These are phyloP conservation scores for Phytophthora macrochlamydospora DNA, from an alignment of 352 stramenopile genomes.

Conservation along the genomic window DNA sequence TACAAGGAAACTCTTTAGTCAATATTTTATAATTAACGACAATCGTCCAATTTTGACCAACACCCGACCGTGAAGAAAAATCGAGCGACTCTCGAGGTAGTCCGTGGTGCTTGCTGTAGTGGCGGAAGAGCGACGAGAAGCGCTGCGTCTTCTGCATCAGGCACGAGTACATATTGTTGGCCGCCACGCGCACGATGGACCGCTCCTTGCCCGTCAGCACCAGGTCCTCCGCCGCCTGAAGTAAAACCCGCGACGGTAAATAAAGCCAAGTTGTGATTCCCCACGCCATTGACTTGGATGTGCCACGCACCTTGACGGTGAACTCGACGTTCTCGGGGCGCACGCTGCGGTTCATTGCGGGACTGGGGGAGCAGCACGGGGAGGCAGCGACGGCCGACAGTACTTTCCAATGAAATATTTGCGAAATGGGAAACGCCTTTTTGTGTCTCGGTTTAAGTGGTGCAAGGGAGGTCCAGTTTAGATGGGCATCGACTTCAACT, in stretches of 20 bases:
- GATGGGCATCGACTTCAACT: background rate
- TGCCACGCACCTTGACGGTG: slow-evolving; percentile 87
- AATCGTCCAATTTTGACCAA: slow-evolving; percentile 1
- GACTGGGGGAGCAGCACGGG: background rate
- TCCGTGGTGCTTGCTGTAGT: slow-evolving; percentile 99
- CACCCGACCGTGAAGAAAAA: slow-evolving; percentile 95
- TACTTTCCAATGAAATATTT: no score
- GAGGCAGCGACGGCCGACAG: no score
- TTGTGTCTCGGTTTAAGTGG: no score
- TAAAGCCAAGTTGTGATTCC: background rate
- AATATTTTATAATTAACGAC: background rate
- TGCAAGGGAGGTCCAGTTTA: no score
- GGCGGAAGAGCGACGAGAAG: slow-evolving; percentile 97
- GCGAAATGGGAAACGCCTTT: no score
- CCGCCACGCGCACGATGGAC: slow-evolving; percentile 82
- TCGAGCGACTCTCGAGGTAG: slow-evolving; percentile 96
- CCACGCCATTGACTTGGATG: background rate
- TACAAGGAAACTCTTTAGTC: slow-evolving; percentile 56
- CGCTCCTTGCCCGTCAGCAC: slow-evolving; percentile 79
- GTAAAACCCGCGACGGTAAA: background rate
- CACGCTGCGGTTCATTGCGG: slow-evolving; percentile 76
- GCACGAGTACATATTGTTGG: slow-evolving; percentile 93
- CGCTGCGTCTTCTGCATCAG: slow-evolving; percentile 98
- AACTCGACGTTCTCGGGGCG: slow-evolving; percentile 96
- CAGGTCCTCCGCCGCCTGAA: slow-evolving; percentile 76